A percentile compares a stretch with the other conserved stretches of the same genome.
Evolutionary conservation across 73 alveolate genomes (phyloP).

Genomic region (Symbiodinium pilosum): DNA sequence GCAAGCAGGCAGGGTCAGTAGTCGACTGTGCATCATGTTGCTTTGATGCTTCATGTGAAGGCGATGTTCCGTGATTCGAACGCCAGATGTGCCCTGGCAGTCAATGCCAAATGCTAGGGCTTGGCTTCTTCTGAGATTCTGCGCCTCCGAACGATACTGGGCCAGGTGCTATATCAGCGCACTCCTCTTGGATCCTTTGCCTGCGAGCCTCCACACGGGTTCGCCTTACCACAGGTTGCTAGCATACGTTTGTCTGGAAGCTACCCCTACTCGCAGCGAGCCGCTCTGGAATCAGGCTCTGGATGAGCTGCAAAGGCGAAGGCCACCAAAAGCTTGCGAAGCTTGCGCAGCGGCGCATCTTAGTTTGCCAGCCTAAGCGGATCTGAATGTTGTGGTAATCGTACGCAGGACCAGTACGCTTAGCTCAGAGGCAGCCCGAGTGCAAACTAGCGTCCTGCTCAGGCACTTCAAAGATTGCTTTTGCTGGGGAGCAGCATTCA

Average conservation of each 20-base stretch:
- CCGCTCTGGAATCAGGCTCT: conserved; percentile 10
- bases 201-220: conserved; percentile 37
- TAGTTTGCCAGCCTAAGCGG: background rate
- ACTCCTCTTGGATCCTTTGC: conserved; percentile 65
- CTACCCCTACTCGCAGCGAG: no score
- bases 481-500: no score
- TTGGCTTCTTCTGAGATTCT: background rate
- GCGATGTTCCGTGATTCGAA: conserved; percentile 59
- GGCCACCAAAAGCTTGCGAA: background rate
- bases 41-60: background rate
- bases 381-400: background rate
- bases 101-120: background rate
- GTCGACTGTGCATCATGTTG: no score
- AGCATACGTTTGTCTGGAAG: no score
- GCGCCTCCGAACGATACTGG: background rate
- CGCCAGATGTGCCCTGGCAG: conserved; percentile 20
- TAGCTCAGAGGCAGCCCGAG: conserved; percentile 65
- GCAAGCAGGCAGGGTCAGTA: background rate
- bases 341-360: no score
- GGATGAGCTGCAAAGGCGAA: conserved; percentile 55
- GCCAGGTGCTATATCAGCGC: conserved; percentile 59
- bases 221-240: conserved; percentile 52
- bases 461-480: background rate
- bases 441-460: conserved; percentile 31
- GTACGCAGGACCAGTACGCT: conserved; percentile 63